Conservation (phyloP, 768 basidiomycete genomes). For the Mrakia blollopis region DNA sequence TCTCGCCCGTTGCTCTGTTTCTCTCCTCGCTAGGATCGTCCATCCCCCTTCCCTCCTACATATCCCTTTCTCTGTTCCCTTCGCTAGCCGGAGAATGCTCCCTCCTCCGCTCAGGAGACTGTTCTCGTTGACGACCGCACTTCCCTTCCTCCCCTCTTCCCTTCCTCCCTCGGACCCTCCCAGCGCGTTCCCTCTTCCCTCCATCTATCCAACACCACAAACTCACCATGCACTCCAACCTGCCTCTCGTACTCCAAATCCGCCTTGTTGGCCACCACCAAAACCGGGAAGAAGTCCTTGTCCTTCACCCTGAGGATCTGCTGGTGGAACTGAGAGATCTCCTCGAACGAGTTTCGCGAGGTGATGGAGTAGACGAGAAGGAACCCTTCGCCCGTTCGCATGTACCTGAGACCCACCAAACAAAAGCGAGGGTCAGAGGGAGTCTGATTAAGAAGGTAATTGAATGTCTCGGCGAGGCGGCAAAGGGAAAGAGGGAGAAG, state of each 20-base stretch:
- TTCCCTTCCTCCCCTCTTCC: neutral
- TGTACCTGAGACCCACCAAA: conserved; percentile 28
- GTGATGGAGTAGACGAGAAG: conserved; percentile 97
- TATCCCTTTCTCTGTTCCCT: neutral
- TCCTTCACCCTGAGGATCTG: conserved; percentile 95
- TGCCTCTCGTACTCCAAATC: conserved; percentile 94
- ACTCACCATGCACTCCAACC: conserved; percentile 83
- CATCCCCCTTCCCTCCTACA: neutral
- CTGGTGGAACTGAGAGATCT: conserved; percentile 92
- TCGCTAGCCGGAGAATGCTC: neutral
- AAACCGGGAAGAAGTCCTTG: conserved; percentile 78
- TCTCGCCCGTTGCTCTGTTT: neutral
- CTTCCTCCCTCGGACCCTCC: neutral
- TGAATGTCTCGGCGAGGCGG: neutral
- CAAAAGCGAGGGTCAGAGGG: neutral
- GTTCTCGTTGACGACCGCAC: neutral
- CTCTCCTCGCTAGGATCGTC: neutral
- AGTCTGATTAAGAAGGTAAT: neutral
- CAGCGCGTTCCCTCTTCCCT: neutral
- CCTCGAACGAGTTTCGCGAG: conserved; percentile 94
- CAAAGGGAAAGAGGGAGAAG: neutral
- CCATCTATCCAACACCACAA: neutral
- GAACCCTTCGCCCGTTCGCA: conserved; percentile 76
- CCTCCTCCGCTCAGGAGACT: too few relatives aligned
- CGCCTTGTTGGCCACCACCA: conserved; percentile 88